A percentile compares a stretch with the other conserved stretches of the same genome.
These are phyloP conservation scores for Eleusine indica DNA, from an alignment of 176 grass and related monocot genomes.

Conservation along the genomic window DNA sequence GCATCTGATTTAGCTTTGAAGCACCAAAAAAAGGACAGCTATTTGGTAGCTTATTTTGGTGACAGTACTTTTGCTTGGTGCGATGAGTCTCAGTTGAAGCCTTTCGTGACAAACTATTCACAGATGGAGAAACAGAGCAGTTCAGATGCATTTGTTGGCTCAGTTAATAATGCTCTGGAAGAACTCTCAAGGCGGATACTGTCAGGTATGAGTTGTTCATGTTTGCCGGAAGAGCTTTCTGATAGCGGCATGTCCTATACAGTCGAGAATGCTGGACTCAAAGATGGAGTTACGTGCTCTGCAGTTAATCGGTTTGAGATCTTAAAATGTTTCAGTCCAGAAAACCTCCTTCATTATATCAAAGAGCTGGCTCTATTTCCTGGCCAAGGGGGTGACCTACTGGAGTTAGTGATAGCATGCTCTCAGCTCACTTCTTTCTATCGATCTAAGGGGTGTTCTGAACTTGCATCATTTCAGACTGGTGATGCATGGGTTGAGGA, in stretches of 20 bases:
- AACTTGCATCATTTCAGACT: slow-evolving; percentile 73
- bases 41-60: slow-evolving; percentile 91
- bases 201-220: slow-evolving; percentile 78
- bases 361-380: slow-evolving; percentile 64
- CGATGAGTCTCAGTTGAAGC: slow-evolving; percentile 87
- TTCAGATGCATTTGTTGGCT: slow-evolving; percentile 68
- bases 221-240: slow-evolving; percentile 61
- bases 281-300: slow-evolving; percentile 68
- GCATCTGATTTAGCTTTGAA: slow-evolving; percentile 89
- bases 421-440: slow-evolving; percentile 89
- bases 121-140: slow-evolving; percentile 93
- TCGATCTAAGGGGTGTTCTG: slow-evolving; percentile 69
- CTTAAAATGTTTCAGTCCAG: slow-evolving; percentile 66
- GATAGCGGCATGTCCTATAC: slow-evolving; percentile 59
- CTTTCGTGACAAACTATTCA: slow-evolving; percentile 73
- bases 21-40: slow-evolving; percentile 64
- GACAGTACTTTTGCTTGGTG: slow-evolving; percentile 99
- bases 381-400: slow-evolving; percentile 56
- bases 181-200: slow-evolving; percentile 82
- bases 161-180: slow-evolving; percentile 74
- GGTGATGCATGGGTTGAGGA: slow-evolving; percentile 61
- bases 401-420: slow-evolving; percentile 68
- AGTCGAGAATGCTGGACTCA: slow-evolving; percentile 93
- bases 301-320: slow-evolving; percentile 60
- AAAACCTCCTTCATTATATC: slow-evolving; percentile 72